Percentiles rank a stretch among this genome's conserved stretches.
phyloP scores from a whole-genome alignment of 768 basidiomycete species.

The Leccinellum luteum region DNA sequence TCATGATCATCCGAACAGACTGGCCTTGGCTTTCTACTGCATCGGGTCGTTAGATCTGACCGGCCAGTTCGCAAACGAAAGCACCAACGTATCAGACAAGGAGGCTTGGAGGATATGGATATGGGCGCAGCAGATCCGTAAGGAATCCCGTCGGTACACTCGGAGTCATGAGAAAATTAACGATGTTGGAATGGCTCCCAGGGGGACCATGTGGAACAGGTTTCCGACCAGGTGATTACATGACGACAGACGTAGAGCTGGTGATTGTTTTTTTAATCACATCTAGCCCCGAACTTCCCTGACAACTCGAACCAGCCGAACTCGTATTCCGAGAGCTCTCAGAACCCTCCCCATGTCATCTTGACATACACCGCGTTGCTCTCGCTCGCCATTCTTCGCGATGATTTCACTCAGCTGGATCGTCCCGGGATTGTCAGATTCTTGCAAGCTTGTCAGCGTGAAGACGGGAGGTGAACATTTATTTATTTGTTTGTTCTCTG shows the following conservation, averaged over 20 bases:
- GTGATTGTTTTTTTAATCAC: conserved; percentile 8
- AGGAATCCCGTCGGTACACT: conserved; percentile 7
- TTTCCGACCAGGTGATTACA: conserved; percentile 74
- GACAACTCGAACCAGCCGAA: conserved; percentile 24
- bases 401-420: conserved; percentile 74
- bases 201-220: conserved; percentile 61
- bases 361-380: conserved; percentile 93
- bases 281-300: conserved; percentile 1
- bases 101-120: conserved; percentile 77
- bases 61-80: conserved; percentile 38
- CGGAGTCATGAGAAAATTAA: background rate
- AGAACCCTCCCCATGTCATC: conserved; percentile 79
- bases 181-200: conserved; percentile 21
- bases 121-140: conserved; percentile 81
- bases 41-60: conserved; percentile 82
- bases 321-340: conserved; percentile 41
- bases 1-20: conserved; percentile 41
- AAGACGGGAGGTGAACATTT: conserved; percentile 72
- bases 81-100: conserved; percentile 51
- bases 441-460: conserved; percentile 66
- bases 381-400: conserved; percentile 81
- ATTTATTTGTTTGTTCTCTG: background rate
- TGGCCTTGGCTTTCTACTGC: conserved; percentile 88
- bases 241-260: conserved; percentile 40
- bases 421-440: conserved; percentile 64